Evolutionary conservation across 163 green algal genomes (phyloP).

Genomic region (Chlorella variabilis): DNA sequence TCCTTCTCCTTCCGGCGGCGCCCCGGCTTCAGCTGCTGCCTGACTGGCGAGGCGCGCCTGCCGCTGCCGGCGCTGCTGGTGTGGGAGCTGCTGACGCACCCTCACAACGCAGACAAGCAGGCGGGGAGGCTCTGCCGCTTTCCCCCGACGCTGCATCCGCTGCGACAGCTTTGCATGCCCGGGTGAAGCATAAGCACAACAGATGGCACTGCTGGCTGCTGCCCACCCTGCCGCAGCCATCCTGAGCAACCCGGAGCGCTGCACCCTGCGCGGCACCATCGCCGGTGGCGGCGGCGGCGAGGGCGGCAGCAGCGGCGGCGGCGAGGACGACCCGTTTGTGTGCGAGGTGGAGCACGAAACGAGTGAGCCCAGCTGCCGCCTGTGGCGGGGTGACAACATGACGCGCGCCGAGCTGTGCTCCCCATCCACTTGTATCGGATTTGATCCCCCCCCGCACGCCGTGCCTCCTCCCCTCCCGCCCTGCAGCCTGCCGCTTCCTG

Average conservation of each 20-base stretch:
- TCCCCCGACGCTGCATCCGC: too few relatives aligned
- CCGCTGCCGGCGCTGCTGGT: background rate
- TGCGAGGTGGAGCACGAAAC: conserved; percentile 16
- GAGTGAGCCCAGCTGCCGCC: background rate
- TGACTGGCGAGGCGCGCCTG: background rate
- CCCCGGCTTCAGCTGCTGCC: background rate
- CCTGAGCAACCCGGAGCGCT: background rate
- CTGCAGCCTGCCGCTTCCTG: conserved; percentile 21
- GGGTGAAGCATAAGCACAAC: too few relatives aligned
- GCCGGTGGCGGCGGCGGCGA: background rate
- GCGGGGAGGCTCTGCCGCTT: background rate
- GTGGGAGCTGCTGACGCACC: background rate
- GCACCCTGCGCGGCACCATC: background rate
- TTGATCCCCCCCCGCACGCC: background rate
- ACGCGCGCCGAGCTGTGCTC: background rate
- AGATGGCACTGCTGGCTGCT: too few relatives aligned
- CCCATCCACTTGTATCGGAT: background rate
- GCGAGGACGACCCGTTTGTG: too few relatives aligned
- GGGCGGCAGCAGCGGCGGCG: too few relatives aligned
- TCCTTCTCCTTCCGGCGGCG: background rate
- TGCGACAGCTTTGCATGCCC: too few relatives aligned
- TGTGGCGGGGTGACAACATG: too few relatives aligned
- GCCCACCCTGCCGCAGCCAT: conserved; percentile 2
- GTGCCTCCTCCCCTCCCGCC: too few relatives aligned
- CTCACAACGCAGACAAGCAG: background rate